These are phyloP conservation scores for Bonia amplexicaulis DNA, from an alignment of 176 grass and related monocot genomes.

Conservation along the genomic window DNA sequence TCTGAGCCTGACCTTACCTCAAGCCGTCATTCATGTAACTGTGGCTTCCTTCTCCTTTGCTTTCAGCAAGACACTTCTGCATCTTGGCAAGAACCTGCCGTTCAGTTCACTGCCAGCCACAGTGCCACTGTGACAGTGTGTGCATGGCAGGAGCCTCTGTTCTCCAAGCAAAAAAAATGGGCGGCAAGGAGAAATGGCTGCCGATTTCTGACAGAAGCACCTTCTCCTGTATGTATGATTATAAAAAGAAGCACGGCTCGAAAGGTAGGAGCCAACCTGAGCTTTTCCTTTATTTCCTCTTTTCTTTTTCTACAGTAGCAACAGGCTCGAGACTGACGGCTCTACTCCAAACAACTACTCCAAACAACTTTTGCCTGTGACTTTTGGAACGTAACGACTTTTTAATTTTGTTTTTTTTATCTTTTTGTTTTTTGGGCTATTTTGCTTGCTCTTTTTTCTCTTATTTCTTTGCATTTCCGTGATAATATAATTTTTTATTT, in stretches of 20 bases:
- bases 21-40: not conserved
- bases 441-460: no score
- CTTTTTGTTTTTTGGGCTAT: no score
- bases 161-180: conserved; percentile 1
- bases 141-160: not conserved
- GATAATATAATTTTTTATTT: no score
- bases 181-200: conserved; percentile 29
- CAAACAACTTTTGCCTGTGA: no score
- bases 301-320: conserved; percentile 11
- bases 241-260: no score
- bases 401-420: no score
- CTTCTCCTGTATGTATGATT: conserved; percentile 20
- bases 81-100: not conserved
- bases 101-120: not conserved
- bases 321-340: not conserved
- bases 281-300: not conserved
- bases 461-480: no score
- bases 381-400: no score
- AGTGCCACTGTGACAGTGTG: not conserved
- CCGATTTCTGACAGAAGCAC: conserved; percentile 16
- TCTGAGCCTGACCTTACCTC: not conserved
- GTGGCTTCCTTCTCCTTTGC: not conserved
- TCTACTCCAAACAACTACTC: no score
- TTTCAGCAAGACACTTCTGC: not conserved
- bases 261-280: conserved; percentile 11